Evolutionary conservation across 2,329 filamentous ascomycete species (phyloP).

Genomic region (Plectosphaerella sp.): DNA sequence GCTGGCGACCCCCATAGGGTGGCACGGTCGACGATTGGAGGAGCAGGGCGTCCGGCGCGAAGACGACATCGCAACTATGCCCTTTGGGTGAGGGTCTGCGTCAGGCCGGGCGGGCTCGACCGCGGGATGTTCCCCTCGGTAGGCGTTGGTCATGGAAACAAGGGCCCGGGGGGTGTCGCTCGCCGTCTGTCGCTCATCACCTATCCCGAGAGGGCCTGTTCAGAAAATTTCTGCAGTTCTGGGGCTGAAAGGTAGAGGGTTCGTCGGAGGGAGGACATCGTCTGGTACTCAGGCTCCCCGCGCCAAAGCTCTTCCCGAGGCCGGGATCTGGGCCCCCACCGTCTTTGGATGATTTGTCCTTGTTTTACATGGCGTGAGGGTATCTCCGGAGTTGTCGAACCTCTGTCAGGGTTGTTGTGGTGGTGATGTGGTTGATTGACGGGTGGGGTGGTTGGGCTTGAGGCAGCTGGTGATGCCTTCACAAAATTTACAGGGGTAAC

Average conservation of each 20-base stretch:
- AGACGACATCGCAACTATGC: conserved; percentile 12
- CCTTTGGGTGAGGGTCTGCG: conserved; percentile 10
- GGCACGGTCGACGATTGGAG: not conserved
- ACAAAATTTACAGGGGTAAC: not conserved
- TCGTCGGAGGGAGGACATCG: not conserved
- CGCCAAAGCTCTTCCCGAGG: not conserved
- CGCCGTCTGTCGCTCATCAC: not conserved
- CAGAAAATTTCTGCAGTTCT: not conserved
- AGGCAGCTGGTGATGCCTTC: not conserved
- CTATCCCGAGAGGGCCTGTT: not conserved
- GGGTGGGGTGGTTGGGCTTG: not conserved
- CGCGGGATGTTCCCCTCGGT: conserved; percentile 4
- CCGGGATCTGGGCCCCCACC: not conserved
- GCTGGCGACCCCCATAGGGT: not conserved
- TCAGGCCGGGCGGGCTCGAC: conserved; percentile 1
- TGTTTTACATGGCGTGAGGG: not conserved
- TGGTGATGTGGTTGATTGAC: not conserved
- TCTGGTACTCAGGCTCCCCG: not conserved
- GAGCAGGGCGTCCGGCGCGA: conserved; percentile 5
- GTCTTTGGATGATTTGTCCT: not conserved
- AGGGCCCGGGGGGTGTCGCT: not conserved
- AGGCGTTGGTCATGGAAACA: conserved; percentile 12
- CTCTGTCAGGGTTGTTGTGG: not conserved
- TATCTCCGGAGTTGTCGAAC: not conserved
- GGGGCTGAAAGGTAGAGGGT: not conserved